Conservation (phyloP, 139 green algal species). For the Micractinium conductrix region DNA sequence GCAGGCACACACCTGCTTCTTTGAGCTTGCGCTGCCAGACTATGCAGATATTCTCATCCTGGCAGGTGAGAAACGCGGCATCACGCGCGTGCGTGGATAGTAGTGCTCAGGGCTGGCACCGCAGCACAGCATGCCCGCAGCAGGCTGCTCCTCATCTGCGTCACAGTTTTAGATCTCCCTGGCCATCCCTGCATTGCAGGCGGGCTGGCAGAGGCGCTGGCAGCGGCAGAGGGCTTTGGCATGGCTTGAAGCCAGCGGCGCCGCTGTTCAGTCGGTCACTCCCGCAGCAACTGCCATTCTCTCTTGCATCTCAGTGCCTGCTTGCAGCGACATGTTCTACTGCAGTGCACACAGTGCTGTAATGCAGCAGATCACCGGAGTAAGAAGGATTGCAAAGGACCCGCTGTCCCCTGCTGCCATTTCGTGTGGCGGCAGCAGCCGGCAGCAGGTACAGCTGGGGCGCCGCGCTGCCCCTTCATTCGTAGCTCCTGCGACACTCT, state of each 20-base stretch:
- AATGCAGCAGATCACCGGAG: too few species aligned
- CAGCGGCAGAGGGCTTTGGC: background rate
- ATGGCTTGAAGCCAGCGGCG: background rate
- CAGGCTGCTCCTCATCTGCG: background rate
- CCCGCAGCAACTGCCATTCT: too few species aligned
- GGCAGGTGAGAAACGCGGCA: background rate
- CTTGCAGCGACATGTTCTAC: too few species aligned
- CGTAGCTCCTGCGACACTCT: too few species aligned
- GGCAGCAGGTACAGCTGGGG: too few species aligned
- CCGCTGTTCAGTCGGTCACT: background rate
- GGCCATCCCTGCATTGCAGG: background rate
- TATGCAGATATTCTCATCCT: conserved; percentile 4
- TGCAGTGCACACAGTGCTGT: too few species aligned
- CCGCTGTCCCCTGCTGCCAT: too few species aligned
- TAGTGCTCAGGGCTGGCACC: background rate
- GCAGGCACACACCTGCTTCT: conserved; percentile 18
- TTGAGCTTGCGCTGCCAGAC: background rate
- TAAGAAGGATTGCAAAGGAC: too few species aligned
- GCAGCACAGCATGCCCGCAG: background rate
- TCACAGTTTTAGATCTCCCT: background rate
- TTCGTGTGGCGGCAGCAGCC: too few species aligned
- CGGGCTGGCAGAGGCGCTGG: background rate
- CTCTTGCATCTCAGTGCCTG: too few species aligned
- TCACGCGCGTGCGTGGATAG: background rate
- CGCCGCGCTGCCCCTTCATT: too few species aligned